Percentiles rank a stretch among this genome's conserved stretches.
Conservation (phyloP, 2,329 filamentous ascomycete species). For the Phaeosphaeria sp. region DNA sequence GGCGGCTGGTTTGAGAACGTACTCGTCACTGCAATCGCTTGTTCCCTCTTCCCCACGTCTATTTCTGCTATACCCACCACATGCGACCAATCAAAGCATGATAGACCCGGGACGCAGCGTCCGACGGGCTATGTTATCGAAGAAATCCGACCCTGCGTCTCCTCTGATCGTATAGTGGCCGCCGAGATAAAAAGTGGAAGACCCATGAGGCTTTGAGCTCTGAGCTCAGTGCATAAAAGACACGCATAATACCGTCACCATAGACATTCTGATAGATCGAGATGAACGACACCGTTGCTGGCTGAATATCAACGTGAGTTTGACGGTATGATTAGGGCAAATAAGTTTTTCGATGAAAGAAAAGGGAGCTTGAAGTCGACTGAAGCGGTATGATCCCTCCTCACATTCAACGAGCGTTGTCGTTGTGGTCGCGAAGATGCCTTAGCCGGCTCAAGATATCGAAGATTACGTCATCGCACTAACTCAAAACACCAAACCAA, state of each 20-base stretch:
- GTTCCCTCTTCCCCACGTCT: conserved; percentile 45
- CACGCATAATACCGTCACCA: too few species aligned
- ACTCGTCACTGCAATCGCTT: conserved; percentile 51
- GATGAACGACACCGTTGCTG: too few species aligned
- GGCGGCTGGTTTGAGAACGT: conserved; percentile 54
- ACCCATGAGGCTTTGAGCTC: too few species aligned
- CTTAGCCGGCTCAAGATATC: neutral
- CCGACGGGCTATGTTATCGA: conserved; percentile 53
- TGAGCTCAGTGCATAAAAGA: too few species aligned
- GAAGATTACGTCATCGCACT: conserved; percentile 1
- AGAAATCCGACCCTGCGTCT: conserved; percentile 43
- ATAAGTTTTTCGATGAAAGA: too few species aligned
- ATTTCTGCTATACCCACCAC: conserved; percentile 61
- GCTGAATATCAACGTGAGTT: too few species aligned
- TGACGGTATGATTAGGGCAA: too few species aligned
- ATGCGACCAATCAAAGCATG: conserved; percentile 56
- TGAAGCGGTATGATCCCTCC: too few species aligned
- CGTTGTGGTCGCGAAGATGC: neutral
- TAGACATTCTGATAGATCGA: too few species aligned
- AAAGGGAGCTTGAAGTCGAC: too few species aligned
- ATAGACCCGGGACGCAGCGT: conserved; percentile 57
- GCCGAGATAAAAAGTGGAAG: too few species aligned
- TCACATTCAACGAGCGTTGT: too few species aligned
- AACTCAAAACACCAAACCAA: conserved; percentile 3
- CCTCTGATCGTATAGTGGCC: conserved; percentile 45